Evolutionary conservation across 169 alveolate species (phyloP).

Genomic region (Cryptosporidium meleagridis): DNA sequence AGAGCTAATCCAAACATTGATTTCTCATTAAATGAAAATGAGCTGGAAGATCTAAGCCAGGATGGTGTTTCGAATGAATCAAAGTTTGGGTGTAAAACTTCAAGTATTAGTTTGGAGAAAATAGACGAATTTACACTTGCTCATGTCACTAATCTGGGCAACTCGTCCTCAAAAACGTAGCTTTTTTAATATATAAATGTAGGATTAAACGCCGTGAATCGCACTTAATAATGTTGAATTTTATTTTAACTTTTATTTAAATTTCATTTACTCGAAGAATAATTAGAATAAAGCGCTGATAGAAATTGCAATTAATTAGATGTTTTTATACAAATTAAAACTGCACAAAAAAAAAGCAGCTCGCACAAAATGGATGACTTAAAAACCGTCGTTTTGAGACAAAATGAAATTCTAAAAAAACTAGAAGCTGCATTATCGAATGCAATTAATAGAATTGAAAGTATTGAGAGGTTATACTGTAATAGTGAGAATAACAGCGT

Average conservation of each 20-base stretch:
- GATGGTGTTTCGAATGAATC: background rate
- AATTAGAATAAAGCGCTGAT: background rate
- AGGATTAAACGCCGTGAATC: background rate
- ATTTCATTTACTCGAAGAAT: background rate
- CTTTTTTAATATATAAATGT: background rate
- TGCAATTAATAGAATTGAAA: constrained; percentile 60
- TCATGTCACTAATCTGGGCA: constrained; percentile 64
- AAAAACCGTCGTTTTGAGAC: constrained; percentile 5
- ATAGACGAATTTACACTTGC: constrained; percentile 72
- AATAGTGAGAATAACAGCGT: background rate
- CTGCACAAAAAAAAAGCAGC: background rate
- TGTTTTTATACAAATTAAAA: background rate
- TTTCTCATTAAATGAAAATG: constrained; percentile 28
- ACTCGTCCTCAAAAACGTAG: constrained; percentile 12
- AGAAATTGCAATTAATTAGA: constrained; percentile 3
- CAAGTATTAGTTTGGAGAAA: constrained; percentile 65
- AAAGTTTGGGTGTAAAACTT: constrained; percentile 6
- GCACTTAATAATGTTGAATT: background rate
- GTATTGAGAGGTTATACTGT: constrained; percentile 19
- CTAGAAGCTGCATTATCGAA: constrained; percentile 18
- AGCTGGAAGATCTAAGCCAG: constrained; percentile 26
- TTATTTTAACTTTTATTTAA: background rate
- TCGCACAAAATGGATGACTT: constrained; percentile 5
- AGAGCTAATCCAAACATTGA: constrained; percentile 1
- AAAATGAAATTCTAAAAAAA: constrained; percentile 29